phyloP scores from a whole-genome alignment of 805 yeast species.

The Pichia manshurica region DNA sequence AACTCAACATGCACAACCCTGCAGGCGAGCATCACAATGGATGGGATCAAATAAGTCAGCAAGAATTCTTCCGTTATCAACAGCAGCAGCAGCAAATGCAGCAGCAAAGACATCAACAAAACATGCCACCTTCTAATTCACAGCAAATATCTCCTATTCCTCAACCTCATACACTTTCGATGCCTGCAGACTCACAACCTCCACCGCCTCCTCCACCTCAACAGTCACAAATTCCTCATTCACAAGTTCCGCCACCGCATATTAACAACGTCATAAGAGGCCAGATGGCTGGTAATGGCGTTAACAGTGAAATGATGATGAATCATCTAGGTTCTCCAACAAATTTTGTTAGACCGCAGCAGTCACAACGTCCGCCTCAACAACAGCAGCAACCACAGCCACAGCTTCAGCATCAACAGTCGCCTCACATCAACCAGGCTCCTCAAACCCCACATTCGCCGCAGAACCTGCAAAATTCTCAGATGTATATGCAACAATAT shows the following conservation, averaged over 20 bases:
- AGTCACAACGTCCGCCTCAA: constrained; percentile 3
- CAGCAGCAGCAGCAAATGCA: constrained; percentile 6
- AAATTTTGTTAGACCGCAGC: background rate
- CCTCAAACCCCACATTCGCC: constrained; percentile 11
- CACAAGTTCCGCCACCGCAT: constrained; percentile 7
- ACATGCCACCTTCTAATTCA: background rate
- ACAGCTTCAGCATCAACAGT: constrained; percentile 12
- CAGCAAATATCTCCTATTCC: constrained; percentile 13
- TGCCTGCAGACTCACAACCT: constrained; percentile 2
- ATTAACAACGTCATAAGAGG: no score
- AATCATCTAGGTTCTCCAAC: background rate
- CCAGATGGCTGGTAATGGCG: background rate
- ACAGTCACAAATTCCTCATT: constrained; percentile 16
- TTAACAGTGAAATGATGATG: background rate
- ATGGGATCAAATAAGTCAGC: constrained; percentile 6
- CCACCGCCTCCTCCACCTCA: constrained; percentile 16
- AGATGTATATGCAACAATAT: background rate
- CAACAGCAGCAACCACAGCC: constrained; percentile 21
- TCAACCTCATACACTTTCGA: constrained; percentile 6
- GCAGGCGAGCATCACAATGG: constrained; percentile 7
- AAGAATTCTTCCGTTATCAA: constrained; percentile 3
- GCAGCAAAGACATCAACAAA: constrained; percentile 3
- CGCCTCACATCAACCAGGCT: constrained; percentile 8
- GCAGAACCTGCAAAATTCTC: background rate
- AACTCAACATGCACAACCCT: constrained; percentile 6